Evolutionary conservation across 129 eudicot species (phyloP), one percentile per base, ranked within the genome.

Genomic region (Cynara cardunculus): DNA sequence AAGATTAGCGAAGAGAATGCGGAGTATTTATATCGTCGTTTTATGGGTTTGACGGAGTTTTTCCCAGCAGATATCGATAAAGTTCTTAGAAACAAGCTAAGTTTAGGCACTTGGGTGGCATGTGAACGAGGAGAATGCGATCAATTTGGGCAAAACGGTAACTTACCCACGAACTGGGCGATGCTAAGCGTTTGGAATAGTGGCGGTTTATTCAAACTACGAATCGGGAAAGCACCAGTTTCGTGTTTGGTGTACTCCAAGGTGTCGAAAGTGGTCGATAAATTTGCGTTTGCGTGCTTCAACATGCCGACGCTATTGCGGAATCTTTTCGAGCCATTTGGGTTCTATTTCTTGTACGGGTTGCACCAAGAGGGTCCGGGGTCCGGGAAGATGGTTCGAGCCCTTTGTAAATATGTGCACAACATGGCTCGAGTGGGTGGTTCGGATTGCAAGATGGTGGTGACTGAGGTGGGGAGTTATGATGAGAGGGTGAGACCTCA

Each of bases 51-150:
- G 41, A 69, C 83, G 1, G 93, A 89, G 68, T 89, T 89, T 81
- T 89, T 89, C 25, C 93, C 93, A 0, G 9, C 31, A n/a, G 93
- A 89, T 72, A 87, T 89, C 0, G 87, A 89, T 53, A 80, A 77
- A 39, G 86, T 89, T 18, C 83, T 89, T 22, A 28, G 71, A 26
- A 85, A 87, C 81, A 89, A 83, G 80, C 61, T 87, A 24, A 89
- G 89, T 71, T 78, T 89, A 78, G 93, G 93, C 28, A 89, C 93
- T 8, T 89, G 89, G 90, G 90, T 89, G 73, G 90, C 93, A 30
- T 87, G 83, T 46, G 44, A 65, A 12, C 73, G 25, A 46, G 86
- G 83, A 1, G 84, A 18, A 5, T 71, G 44, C 16, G 78, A 16
- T 12, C 84, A 49, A 7, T 87, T 87, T 16, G 90, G 83, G 24